Conservation (phyloP, 257 asterid species). For the Lycium ferocissimum region DNA sequence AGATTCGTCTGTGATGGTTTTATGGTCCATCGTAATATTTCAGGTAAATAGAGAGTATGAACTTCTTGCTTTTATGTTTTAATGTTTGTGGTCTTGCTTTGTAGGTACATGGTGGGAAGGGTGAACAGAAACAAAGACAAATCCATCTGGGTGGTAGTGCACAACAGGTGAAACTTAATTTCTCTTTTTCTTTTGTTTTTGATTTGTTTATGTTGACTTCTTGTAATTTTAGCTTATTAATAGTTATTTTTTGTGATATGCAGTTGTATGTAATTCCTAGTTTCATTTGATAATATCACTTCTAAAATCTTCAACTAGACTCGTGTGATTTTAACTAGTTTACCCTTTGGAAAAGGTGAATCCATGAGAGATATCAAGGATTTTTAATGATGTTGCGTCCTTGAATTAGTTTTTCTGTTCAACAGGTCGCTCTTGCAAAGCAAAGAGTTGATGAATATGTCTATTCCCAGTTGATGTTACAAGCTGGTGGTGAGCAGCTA, state of each 20-base stretch:
- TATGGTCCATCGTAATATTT: constrained; percentile 7
- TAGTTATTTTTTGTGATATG: constrained; percentile 10
- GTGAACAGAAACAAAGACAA: constrained; percentile 90
- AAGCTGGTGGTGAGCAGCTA: constrained; percentile 59
- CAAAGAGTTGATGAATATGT: constrained; percentile 91
- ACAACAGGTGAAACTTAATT: constrained; percentile 68
- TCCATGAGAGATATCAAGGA: neutral
- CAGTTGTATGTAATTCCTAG: neutral
- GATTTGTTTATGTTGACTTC: neutral
- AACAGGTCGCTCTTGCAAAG: constrained; percentile 83
- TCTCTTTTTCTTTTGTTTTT: neutral
- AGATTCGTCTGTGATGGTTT: constrained; percentile 1
- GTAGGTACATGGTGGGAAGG: constrained; percentile 90
- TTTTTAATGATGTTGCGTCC: neutral
- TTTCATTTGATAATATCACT: neutral
- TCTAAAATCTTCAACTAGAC: neutral
- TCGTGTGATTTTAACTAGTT: neutral
- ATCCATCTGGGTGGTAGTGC: constrained; percentile 85
- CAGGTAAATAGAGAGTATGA: neutral
- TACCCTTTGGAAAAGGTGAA: neutral
- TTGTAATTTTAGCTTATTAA: neutral
- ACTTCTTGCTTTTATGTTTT: neutral
- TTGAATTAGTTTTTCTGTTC: neutral
- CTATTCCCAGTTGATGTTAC: constrained; percentile 82
- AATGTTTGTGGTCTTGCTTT: constrained; percentile 27